A percentile compares a stretch with the other conserved stretches of the same genome.
phyloP scores from a whole-genome alignment of 352 stramenopile species.

The Phytophthora kernoviae region DNA sequence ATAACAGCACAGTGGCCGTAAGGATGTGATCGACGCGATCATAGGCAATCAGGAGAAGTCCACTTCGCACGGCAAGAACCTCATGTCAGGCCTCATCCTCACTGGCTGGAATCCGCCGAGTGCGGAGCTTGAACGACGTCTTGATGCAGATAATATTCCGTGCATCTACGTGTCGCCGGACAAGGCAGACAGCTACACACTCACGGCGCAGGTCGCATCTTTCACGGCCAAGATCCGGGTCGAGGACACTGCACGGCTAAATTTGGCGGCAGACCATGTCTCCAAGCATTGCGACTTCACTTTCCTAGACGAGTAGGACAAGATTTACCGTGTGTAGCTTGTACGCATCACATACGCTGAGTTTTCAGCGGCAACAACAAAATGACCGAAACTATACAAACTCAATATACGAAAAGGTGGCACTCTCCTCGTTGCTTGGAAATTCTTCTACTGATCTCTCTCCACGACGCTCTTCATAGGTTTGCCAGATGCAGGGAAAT shows the following conservation, averaged over 20 bases:
- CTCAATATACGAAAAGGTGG: conserved; percentile 21
- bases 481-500: conserved; percentile 4
- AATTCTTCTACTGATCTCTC: conserved; percentile 34
- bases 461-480: conserved; percentile 4
- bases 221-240: conserved; percentile 86
- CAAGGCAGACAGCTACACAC: conserved; percentile 87
- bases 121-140: conserved; percentile 59
- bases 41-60: conserved; percentile 83
- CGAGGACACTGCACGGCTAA: conserved; percentile 73
- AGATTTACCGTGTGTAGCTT: conserved; percentile 3
- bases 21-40: conserved; percentile 87
- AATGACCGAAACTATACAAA: conserved; percentile 9
- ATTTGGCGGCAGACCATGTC: conserved; percentile 83
- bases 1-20: conserved; percentile 75
- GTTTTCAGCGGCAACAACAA: background rate
- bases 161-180: conserved; percentile 88
- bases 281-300: conserved; percentile 85
- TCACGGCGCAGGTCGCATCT: conserved; percentile 75
- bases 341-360: conserved; percentile 9
- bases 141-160: conserved; percentile 85
- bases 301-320: conserved; percentile 53
- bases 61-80: conserved; percentile 65
- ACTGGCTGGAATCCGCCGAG: conserved; percentile 83
- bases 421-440: conserved; percentile 25
- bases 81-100: conserved; percentile 80